Conservation (phyloP, 306 rosid genomes). For the Rubus idaeus region DNA sequence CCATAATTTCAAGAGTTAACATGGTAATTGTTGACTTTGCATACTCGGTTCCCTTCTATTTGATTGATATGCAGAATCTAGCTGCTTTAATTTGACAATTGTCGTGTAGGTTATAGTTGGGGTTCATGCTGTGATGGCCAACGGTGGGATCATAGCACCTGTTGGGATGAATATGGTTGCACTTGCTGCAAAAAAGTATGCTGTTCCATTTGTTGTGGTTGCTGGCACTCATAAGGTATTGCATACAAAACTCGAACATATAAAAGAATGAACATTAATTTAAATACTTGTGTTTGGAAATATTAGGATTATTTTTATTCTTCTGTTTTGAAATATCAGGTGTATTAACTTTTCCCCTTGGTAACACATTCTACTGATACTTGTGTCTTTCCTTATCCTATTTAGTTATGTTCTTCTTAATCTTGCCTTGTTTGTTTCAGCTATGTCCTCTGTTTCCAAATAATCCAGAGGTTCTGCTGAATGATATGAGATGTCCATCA, state of each 20-base stretch:
- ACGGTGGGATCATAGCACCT: slow-evolving; percentile 21
- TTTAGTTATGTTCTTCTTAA: not conserved
- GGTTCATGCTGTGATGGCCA: slow-evolving; percentile 22
- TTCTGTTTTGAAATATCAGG: not conserved
- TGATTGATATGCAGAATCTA: not conserved
- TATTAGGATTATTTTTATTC: not conserved
- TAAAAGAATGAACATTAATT: not conserved
- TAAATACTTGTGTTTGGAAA: not conserved
- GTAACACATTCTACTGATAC: not conserved
- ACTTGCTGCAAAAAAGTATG: slow-evolving; percentile 26
- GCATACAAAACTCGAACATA: not conserved
- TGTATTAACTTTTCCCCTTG: not conserved
- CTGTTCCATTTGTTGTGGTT: slow-evolving; percentile 28
- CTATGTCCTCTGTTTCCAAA: slow-evolving; percentile 14
- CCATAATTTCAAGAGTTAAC: slow-evolving; percentile 32
- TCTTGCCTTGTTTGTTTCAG: slow-evolving; percentile 1
- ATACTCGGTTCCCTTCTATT: not conserved
- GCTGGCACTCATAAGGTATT: slow-evolving; percentile 21
- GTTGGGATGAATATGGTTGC: slow-evolving; percentile 29
- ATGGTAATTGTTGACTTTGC: not conserved
- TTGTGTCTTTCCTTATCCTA: not conserved
- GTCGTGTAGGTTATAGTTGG: slow-evolving; percentile 16
- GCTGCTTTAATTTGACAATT: not conserved
- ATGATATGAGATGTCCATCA: slow-evolving; percentile 14
- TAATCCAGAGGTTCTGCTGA: slow-evolving; percentile 20